Conservation (phyloP, 2,329 filamentous ascomycete species). For the Phialophora tarda region DNA sequence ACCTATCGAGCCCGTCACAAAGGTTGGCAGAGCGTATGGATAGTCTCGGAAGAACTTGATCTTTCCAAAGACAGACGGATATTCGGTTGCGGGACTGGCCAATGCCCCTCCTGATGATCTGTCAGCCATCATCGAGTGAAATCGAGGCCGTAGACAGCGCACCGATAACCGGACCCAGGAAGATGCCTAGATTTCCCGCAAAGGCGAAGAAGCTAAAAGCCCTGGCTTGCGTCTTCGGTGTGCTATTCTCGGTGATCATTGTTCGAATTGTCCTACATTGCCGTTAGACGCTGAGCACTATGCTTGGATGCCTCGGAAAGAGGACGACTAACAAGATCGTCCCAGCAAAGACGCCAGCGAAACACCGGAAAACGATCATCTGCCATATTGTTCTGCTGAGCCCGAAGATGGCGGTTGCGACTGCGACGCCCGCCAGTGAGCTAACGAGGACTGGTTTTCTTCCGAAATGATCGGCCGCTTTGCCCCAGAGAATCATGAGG, state of each 20-base stretch:
- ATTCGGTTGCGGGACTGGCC: slow-evolving; percentile 70
- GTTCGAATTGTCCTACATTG: slow-evolving; percentile 63
- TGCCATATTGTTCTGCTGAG: slow-evolving; percentile 69
- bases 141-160: background rate
- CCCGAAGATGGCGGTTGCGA: slow-evolving; percentile 70
- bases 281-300: background rate
- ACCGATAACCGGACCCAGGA: slow-evolving; percentile 69
- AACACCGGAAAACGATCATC: slow-evolving; percentile 74
- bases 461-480: slow-evolving; percentile 67
- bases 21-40: slow-evolving; percentile 69
- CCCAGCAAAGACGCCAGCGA: slow-evolving; percentile 75
- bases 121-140: slow-evolving; percentile 4
- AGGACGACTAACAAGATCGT: slow-evolving; percentile 61
- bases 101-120: slow-evolving; percentile 63
- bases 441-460: slow-evolving; percentile 74
- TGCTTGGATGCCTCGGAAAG: slow-evolving; percentile 2
- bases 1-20: slow-evolving; percentile 63
- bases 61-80: slow-evolving; percentile 62
- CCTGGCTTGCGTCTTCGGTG: slow-evolving; percentile 70
- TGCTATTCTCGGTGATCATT: slow-evolving; percentile 77
- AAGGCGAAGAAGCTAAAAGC: slow-evolving; percentile 81
- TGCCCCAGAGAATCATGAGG: slow-evolving; percentile 78
- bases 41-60: slow-evolving; percentile 66
- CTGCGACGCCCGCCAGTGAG: slow-evolving; percentile 67
- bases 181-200: slow-evolving; percentile 73